Percentiles rank a stretch among this genome's conserved stretches.
Conservation (phyloP, 108 stramenopile species). For the Fragilaria crotonensis region DNA sequence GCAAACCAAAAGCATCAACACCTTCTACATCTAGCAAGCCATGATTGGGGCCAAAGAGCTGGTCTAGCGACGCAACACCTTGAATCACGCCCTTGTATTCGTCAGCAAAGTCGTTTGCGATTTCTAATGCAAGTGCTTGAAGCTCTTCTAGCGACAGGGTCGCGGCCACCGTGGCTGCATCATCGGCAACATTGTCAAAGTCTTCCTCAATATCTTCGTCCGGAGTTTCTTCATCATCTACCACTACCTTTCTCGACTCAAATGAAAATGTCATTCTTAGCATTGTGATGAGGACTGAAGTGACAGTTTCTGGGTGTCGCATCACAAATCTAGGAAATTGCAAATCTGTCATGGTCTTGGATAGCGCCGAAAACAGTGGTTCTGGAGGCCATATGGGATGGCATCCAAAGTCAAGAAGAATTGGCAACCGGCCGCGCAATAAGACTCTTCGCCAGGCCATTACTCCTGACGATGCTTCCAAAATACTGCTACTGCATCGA, state of each 20-base stretch:
- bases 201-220: constrained; percentile 24
- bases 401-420: constrained; percentile 14
- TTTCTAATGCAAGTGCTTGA: constrained; percentile 25
- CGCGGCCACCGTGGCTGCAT: not conserved
- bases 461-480: constrained; percentile 9
- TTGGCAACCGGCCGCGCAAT: constrained; percentile 25
- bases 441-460: constrained; percentile 20
- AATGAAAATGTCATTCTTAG: constrained; percentile 35
- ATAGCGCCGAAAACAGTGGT: constrained; percentile 41
- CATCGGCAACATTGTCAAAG: constrained; percentile 3
- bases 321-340: constrained; percentile 52
- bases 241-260: constrained; percentile 6
- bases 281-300: constrained; percentile 38
- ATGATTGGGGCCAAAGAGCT: constrained; percentile 60
- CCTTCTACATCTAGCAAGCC: constrained; percentile 27
- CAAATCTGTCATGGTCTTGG: constrained; percentile 18
- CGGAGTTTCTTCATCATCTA: constrained; percentile 7
- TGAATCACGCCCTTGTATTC: constrained; percentile 42
- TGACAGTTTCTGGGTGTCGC: constrained; percentile 51
- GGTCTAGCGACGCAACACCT: constrained; percentile 49
- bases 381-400: constrained; percentile 38
- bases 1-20: constrained; percentile 41
- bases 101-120: constrained; percentile 25
- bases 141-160: constrained; percentile 17
- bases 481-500: not conserved